Base-by-base conservation (phyloP, 306 rosid genomes). In the Psophocarpus tetragonolobus region DNA sequence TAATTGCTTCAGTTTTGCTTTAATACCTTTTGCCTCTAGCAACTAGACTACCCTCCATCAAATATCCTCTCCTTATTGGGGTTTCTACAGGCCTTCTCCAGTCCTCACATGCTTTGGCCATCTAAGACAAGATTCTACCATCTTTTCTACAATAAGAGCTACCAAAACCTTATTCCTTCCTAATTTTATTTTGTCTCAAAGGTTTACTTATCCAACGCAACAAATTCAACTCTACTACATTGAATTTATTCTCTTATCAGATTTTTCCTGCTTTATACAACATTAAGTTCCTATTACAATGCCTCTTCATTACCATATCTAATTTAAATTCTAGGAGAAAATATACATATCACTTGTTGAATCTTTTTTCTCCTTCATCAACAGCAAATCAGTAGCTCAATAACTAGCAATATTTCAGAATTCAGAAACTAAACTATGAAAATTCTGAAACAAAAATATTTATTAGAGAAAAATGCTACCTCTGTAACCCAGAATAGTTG, bases 401-500 rank as follows among this genome's bases (percentile, higher is more conserved):
- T 58, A 65, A 47, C 70, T 44, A 50, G 58, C 20, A 41, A 70
- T 71, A 65, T 76, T 63, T 71, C 53, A 71, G 44, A 44, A 39
- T 64, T n/a, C 11, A 47, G 15, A 57, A 57, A 58, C 13, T 1
- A 72, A 36, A 39, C 66, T 35, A 58, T 18, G 32, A 35, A 67
- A 76, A 62, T 67, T 71, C 39, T 18, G 20, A 3, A 29, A 30
- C 20, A 38, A 5, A 68, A 73, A 15, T 13, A 39, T n/a, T 56
- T 54, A 79, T 61, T 38, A 65, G 77, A 74, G 47, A 41, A 80
- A 75, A 42, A 48, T 45, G 53, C 63, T 80, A 92, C 99, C 97
- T 95, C 62, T 92, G 82, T 86, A 95, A 76, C 99, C 99, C 2
- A 95, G 86, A 80, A 95, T 75, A 65, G 99, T 78, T 32, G 97